Base-by-base conservation (phyloP, 768 basidiomycete species). In the Dictyophora rubrovolvata region DNA sequence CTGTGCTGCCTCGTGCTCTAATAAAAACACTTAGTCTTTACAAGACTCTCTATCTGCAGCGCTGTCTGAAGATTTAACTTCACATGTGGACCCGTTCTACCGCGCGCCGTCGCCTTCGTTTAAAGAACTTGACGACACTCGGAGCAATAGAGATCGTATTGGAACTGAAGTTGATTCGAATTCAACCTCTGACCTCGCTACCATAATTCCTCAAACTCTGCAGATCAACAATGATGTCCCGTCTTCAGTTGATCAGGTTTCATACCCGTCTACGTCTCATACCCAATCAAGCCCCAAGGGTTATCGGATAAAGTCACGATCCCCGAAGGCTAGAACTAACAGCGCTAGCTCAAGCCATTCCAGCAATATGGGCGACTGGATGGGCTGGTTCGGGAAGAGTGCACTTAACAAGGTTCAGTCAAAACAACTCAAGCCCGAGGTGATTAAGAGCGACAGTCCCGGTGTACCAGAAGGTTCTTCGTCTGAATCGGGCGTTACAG, bases 41-140 rank as follows among this genome's bases (percentile, higher is more conserved):
- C 70, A 73, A 53, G 74, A 76, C n/a, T 77, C 74, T 0, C 67
- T 80, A 37, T 74, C 73, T 1, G 75, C 79, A 55, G 74, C 78
- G 6, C 71, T 77, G 48, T 71, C 71, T 22, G 85, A 87, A 51
- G 79, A 80, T 14, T 76, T 81, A 2, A 60, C 75, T 8, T 65
- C 68, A 49, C 69, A 66, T 35, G 69, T 64, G 49, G 47, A 65
- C 34, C 49, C 66, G 20, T 18, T 16, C 17, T 35, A 48, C 5
- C 22, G 7, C 1, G 5, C 48, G 8, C 49, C 18, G 5, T 33
- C 50, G 8, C 28, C 36, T 28, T 59, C 57, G 34, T 17, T 59
- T 21, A 59, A 20, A 37, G 49, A 35, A 9, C 50, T 51, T 20
- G 57, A 33, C 35, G 28, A 36, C 4, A 28, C 28, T 7, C 28